Conservation (phyloP, 345 rosid species). For the Eucalyptus leucophloia region DNA sequence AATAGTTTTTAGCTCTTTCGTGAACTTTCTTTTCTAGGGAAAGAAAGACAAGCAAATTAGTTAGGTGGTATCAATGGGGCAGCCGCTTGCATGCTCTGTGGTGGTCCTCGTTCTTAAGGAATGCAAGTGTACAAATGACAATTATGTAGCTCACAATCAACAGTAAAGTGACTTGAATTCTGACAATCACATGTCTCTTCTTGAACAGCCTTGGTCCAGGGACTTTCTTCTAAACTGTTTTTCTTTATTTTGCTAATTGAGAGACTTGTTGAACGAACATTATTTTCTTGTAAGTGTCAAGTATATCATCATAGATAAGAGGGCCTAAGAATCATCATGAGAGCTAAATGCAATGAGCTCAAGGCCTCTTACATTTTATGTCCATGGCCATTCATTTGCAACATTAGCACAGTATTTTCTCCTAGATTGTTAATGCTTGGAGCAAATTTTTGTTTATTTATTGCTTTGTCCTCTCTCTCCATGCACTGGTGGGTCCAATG, state of each 20-base stretch:
- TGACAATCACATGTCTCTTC: background rate
- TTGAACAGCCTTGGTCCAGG: background rate
- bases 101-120: background rate
- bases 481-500: background rate
- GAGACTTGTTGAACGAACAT: background rate
- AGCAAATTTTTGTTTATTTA: background rate
- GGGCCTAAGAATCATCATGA: background rate
- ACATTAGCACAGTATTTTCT: background rate
- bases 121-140: background rate
- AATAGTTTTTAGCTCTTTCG: background rate
- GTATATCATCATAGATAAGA: background rate
- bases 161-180: background rate
- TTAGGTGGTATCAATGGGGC: background rate
- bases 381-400: background rate
- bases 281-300: background rate
- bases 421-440: background rate
- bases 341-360: background rate
- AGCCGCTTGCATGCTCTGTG: background rate
- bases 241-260: background rate
- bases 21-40: background rate
- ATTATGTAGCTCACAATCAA: background rate
- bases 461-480: background rate
- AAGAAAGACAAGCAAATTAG: background rate
- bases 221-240: background rate
- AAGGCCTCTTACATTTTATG: background rate